Evolutionary conservation across 164 flowering plant genomes (phyloP), one percentile per base, ranked within the genome.

Genomic region (Aristolochia fimbriata): DNA sequence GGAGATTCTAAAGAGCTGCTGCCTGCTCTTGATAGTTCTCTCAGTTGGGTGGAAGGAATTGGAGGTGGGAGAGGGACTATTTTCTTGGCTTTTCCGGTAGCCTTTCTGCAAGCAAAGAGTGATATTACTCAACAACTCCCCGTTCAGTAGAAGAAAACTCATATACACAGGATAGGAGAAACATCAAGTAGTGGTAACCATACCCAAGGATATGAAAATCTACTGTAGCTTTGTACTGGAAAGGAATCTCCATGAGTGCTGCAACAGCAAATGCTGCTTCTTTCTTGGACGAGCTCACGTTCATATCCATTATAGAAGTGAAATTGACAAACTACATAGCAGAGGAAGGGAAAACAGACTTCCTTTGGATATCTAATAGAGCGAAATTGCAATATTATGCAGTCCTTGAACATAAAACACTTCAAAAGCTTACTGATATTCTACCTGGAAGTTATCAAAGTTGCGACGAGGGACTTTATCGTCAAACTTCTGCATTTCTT

Each of bases 371-470:
- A 4, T 15, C 41, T 14, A 13, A 57, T 23, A 23, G 14, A 47
- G 20, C 22, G 16, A 20, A 23, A 19, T 14, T 6, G 48, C 19
- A 27, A 7, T 2, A 23, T 16, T 23, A 15, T 24, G 12, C 27
- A 6, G 22, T 23, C 12, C 19, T 23, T 15, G 14, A 49, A 13
- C 3, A 4, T 17, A 6, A 37, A 37, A 5, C 43, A 37, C 10
- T 6, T 3, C 1, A 10, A 10, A 37, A 6, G 8, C 43, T 37
- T 43, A n/a, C 23, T 11, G 9, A 31, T 23, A 62, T 60, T 68
- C 52, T 65, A 72, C 97, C 85, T 87, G 96, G 71, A 91, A 86
- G 76, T 91, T 91, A 71, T 91, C 97, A 59, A 91, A 91, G 23
- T 78, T 78, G 17, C 97, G 81, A 55, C 87, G 71, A 48, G 97